phyloP scores from a whole-genome alignment of 2,329 filamentous ascomycete genomes.

The Penicillium sp. region DNA sequence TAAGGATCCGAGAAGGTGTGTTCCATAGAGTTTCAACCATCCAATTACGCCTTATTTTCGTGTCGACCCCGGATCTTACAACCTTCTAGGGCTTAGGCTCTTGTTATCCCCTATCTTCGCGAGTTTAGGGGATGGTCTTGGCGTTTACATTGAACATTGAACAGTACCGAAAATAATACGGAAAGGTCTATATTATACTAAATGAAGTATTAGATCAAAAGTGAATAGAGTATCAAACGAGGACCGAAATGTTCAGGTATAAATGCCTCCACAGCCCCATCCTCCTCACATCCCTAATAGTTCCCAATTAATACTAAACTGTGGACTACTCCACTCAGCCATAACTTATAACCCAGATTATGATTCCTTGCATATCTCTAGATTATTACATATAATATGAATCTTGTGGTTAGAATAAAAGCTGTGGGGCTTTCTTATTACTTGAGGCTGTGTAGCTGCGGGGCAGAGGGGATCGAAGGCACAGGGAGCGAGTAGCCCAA shows the following conservation, averaged over 20 bases:
- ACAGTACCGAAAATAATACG: background rate
- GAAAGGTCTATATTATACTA: background rate
- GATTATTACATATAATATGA: background rate
- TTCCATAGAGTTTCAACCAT: constrained; percentile 3
- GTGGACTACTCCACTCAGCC: too few relatives aligned
- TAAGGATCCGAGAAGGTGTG: constrained; percentile 6
- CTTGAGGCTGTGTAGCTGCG: background rate
- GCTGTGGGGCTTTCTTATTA: background rate
- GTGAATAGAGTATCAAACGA: background rate
- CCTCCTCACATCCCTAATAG: background rate
- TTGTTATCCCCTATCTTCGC: background rate
- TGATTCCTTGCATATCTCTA: background rate
- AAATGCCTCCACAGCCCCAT: background rate
- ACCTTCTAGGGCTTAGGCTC: constrained; percentile 14
- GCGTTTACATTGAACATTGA: background rate
- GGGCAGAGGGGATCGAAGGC: background rate
- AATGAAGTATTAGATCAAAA: background rate
- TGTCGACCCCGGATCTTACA: constrained; percentile 12
- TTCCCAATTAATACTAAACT: background rate
- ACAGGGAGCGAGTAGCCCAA: background rate
- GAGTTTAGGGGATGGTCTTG: too few relatives aligned
- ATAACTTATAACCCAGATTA: background rate
- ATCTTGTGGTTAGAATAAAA: background rate
- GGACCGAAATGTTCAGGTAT: background rate
- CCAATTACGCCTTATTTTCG: constrained; percentile 7